Percentiles rank a stretch among this genome's conserved stretches.
Evolutionary conservation across 257 asterid genomes (phyloP).

Genomic region (Rauvolfia tetraphylla): DNA sequence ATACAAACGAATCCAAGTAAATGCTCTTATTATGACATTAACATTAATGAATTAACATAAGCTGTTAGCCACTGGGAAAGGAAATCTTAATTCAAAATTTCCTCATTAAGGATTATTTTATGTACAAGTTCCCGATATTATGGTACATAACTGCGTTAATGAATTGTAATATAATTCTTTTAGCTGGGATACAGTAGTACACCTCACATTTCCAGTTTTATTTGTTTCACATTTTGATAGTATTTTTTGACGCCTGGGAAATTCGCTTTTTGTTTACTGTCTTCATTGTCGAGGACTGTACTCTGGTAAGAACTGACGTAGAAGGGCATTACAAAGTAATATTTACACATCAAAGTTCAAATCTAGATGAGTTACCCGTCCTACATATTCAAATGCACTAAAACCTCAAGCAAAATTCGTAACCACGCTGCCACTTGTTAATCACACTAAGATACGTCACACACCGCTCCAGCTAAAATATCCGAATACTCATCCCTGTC

Average conservation of each 20-base stretch:
- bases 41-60: no score
- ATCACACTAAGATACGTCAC: background rate
- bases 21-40: no score
- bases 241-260: background rate
- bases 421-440: background rate
- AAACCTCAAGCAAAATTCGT: background rate
- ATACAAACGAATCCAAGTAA: no score
- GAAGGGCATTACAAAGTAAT: background rate
- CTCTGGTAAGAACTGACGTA: background rate
- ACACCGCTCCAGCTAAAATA: constrained; percentile 2
- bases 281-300: background rate
- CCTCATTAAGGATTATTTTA: no score
- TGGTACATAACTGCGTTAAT: no score
- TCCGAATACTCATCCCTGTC: background rate
- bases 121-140: no score
- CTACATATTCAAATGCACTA: constrained; percentile 6
- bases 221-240: no score
- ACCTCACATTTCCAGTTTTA: background rate
- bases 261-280: background rate
- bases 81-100: no score
- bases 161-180: no score
- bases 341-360: constrained; percentile 8
- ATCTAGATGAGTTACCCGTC: background rate
- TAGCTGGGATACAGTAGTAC: no score
- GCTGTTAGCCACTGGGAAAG: no score